Conservation (phyloP, 495 filamentous ascomycete genomes). For the Rhypophila decipiens region DNA sequence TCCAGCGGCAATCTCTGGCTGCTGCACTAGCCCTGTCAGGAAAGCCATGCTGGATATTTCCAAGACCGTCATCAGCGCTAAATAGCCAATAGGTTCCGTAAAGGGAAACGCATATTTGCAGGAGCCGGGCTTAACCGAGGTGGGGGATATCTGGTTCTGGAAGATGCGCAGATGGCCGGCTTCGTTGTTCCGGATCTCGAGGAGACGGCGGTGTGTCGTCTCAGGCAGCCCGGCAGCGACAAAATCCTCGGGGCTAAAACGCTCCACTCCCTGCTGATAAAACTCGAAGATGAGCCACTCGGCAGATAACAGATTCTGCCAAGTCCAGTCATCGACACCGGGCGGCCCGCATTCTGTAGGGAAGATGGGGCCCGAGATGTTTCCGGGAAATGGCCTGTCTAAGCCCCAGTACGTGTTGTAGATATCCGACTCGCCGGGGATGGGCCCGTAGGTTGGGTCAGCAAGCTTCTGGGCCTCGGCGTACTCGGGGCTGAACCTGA, state of each 20-base stretch:
- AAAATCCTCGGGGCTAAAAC: conserved; percentile 37
- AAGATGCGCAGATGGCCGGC: conserved; percentile 52
- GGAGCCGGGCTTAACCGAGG: conserved; percentile 45
- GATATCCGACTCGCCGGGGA: conserved; percentile 36
- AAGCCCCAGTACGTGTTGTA: conserved; percentile 40
- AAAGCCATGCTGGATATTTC: conserved; percentile 52
- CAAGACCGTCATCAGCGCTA: conserved; percentile 41
- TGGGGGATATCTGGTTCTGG: conserved; percentile 45
- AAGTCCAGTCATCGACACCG: conserved; percentile 39
- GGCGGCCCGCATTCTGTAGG: conserved; percentile 32
- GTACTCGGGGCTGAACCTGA: too few species aligned
- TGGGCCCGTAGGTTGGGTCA: conserved; percentile 32
- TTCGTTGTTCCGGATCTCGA: conserved; percentile 52
- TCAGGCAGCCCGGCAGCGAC: conserved; percentile 35
- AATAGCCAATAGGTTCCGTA: conserved; percentile 30
- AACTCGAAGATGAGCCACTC: conserved; percentile 52
- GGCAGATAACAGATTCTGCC: conserved; percentile 48
- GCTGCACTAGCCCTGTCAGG: conserved; percentile 43
- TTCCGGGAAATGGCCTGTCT: conserved; percentile 37
- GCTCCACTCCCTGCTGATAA: conserved; percentile 46
- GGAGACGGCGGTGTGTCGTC: conserved; percentile 42
- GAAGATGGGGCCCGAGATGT: conserved; percentile 36
- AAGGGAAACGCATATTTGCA: conserved; percentile 45
- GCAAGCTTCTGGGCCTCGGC: conserved; percentile 28
- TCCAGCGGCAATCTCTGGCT: conserved; percentile 29